These are phyloP conservation scores for Hamamelis virginiana DNA, from an alignment of 164 flowering plant species.

Conservation along the genomic window DNA sequence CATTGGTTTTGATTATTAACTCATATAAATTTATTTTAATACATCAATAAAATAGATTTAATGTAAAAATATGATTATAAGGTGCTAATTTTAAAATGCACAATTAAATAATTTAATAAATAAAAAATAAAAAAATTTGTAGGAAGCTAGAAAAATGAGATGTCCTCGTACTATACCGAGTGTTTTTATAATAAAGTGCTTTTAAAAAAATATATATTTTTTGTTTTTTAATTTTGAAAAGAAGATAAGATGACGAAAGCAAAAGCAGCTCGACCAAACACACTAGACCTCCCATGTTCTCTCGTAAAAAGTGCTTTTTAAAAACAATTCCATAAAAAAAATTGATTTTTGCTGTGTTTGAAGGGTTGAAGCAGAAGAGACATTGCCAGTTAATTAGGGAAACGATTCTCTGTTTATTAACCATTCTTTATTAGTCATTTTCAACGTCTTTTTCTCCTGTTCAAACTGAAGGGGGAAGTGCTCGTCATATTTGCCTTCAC, in stretches of 20 bases:
- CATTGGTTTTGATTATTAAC: too few relatives aligned
- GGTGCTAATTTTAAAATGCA: too few relatives aligned
- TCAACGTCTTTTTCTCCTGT: constrained; percentile 10
- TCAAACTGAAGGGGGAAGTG: not conserved
- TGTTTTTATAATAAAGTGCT: too few relatives aligned
- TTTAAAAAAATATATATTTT: too few relatives aligned
- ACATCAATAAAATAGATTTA: too few relatives aligned
- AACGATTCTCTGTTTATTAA: not conserved
- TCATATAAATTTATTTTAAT: too few relatives aligned
- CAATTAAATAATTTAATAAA: too few relatives aligned
- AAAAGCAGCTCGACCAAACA: constrained; percentile 8
- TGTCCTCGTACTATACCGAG: too few relatives aligned
- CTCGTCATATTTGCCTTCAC: not conserved
- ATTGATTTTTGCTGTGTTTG: constrained; percentile 15
- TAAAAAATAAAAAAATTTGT: too few relatives aligned
- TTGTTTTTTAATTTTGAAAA: not conserved
- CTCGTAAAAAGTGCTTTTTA: constrained; percentile 7
- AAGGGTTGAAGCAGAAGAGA: constrained; percentile 25
- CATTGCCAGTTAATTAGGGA: constrained; percentile 12
- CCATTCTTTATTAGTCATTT: constrained; percentile 8
- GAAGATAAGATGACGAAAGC: constrained; percentile 18
- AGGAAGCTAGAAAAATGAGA: too few relatives aligned
- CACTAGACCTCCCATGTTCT: not conserved
- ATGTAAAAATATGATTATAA: too few relatives aligned
- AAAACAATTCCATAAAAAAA: not conserved